Base-by-base conservation (phyloP, 257 asterid genomes). In the Eucommia ulmoides region DNA sequence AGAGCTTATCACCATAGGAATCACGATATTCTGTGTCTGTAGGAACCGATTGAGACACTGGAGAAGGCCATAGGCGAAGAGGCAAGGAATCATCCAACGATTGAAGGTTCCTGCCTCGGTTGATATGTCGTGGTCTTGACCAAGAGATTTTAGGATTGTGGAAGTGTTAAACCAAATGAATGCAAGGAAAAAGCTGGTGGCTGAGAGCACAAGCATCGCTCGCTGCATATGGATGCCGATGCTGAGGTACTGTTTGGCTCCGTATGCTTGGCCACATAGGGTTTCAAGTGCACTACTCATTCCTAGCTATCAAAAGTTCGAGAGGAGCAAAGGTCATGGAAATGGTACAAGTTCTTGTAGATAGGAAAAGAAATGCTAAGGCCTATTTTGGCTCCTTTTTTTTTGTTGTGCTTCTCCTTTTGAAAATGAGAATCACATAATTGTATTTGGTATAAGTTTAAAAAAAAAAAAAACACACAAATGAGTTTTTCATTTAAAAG, bases 231-330 rank as follows among this genome's bases (percentile, higher is more conserved):
- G 64, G 5, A 79, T 51, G 12, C 83, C 74, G 8, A 79, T 72
- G 83, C 69, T 65, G 33, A 56, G 76, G 65, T 69, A 64, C 22
- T 76, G 77, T 45, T 72, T 74, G 14, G 80, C 89, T 54, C 94
- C 94, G 45, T 69, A 72, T 24, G 82, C 78, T 68, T 82, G 89
- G 11, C 88, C 88, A 33, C 88, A 76, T 20, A 69, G 56, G 2
- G 85, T 82, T 59, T 82, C 88, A 54, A 82, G 47, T 19, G 93
- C 81, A 58, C 93, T 74, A 52, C 83, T 81, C 85, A 79, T 76
- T 56, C 89, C 94, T 54, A 82, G 61, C 93, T 82, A 57, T 49
- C 75, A 65, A n/a, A n/a, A n/a, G n/a, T n/a, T n/a, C n/a, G n/a
- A n/a, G n/a, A n/a, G n/a, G n/a, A n/a, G n/a, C n/a, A n/a, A n/a